Conservation (phyloP, 306 rosid genomes). For the Ochetophila trinervis region DNA sequence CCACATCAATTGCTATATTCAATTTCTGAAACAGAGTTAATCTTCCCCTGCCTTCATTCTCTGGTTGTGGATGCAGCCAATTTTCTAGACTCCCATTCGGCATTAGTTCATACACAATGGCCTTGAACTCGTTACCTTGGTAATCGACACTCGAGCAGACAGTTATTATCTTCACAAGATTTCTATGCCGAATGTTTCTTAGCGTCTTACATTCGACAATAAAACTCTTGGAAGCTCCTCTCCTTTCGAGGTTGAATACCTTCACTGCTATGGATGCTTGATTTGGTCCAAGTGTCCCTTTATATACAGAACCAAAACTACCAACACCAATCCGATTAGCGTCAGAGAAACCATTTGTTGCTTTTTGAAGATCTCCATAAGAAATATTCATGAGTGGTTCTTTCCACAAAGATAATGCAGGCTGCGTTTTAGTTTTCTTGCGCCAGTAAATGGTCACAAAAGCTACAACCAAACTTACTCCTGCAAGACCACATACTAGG, state of each 20-base stretch:
- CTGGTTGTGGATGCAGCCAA: background rate
- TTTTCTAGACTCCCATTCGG: background rate
- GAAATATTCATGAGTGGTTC: conserved; percentile 21
- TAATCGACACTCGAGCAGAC: conserved; percentile 10
- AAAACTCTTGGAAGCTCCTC: conserved; percentile 42
- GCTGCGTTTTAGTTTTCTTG: conserved; percentile 1
- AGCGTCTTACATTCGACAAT: conserved; percentile 4
- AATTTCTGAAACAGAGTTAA: background rate
- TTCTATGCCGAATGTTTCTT: conserved; percentile 2
- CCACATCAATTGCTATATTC: background rate
- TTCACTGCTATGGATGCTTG: conserved; percentile 25
- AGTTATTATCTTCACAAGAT: conserved; percentile 13
- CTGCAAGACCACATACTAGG: background rate
- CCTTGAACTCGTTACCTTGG: background rate
- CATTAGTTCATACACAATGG: background rate
- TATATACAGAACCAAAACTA: conserved; percentile 39
- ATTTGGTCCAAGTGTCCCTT: conserved; percentile 26
- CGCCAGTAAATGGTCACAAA: background rate
- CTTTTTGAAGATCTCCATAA: conserved; percentile 33
- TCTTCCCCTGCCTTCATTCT: background rate
- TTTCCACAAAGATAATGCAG: background rate
- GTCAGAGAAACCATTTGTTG: conserved; percentile 37
- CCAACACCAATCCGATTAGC: conserved; percentile 28
- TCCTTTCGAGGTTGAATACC: conserved; percentile 30
- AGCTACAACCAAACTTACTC: background rate